Base-by-base conservation (phyloP, 345 rosid genomes). In the Cardamine resedifolia region DNA sequence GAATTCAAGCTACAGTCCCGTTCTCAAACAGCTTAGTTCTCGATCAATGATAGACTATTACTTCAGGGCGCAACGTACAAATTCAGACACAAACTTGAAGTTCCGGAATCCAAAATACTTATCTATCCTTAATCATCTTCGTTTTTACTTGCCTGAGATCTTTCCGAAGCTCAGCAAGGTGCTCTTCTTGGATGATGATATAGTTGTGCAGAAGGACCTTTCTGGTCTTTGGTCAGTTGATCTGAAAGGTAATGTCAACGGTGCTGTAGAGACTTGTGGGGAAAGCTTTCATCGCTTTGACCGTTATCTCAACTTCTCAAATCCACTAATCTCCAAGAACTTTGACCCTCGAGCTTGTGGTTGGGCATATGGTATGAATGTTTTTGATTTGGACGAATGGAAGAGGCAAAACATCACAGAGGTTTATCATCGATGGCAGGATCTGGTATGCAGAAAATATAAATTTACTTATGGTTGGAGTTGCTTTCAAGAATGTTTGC, bases 181-280 rank as follows among this genome's bases (percentile, higher is more conserved):
- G 74, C 76, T 95, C 67, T 95, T 95, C 85, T 76, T 95, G 72
- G 99, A 95, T 74, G 99, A 95, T 68, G 99, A 95, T 75, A 78
- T 90, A 79, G 97, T 95, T 52, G 96, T 95, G 58, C 90, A 84
- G 87, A 95, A 87, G 85, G 99, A 95, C 79, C 92, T 95, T 47
- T 58, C 82, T 50, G 87, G 77, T 55, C 87, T 95, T 68, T 95
- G 98, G 98, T 87, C 91, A 57, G 72, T 91, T 73, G 82, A 95
- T 84, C 80, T 95, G 85, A 91, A 86, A 81, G 98, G 99, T 57
- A 95, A 87, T 44, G 98, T 95, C 55, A 91, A 89, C 68, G 99
- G 99, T 62, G 99, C 97, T 26, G 99, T 95, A n/a, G 98, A 95
- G 85, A 95, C 98, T 50, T 95, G 99, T 78, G 90, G 96, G 71